Base-by-base conservation (phyloP, 2,329 filamentous ascomycete species). In the Corniculantispora saksenae region DNA sequence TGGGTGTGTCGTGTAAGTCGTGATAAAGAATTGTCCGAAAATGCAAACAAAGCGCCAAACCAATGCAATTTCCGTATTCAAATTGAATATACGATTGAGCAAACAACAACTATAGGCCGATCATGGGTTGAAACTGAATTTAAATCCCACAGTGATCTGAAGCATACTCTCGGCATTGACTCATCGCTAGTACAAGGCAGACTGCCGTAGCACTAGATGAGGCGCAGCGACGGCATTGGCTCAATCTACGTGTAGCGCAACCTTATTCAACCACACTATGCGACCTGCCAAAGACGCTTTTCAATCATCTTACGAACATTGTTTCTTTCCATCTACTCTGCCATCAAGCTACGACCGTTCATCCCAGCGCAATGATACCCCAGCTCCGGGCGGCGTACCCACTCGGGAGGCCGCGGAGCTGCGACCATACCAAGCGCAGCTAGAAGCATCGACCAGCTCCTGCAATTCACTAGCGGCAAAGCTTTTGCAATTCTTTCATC, bases 401-500 rank as follows among this genome's bases (percentile, higher is more conserved):
- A 51, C 58, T 19, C 23, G 17, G 47, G 47, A 12, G 32, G 47
- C 51, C 51, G 51, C 58, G 58, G 58, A 40, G 19, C 25, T 23
- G 47, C 43, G 47, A 63, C 51, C 15, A 63, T 47, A 8, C 60
- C 60, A n/a, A 47, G 38, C 27, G 12, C 50, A 54, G 59, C 50
- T 61, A 61, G 29, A 15, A 27, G 27, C 29, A 45, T 50, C 45
- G 29, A 10, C 21, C 35, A 27, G 35, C 45, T 19, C 10, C 3
- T 12, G n/a, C 17, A 40, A 12, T 7, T 47, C 15, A 19, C 10
- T 6, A 29, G 32, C 58, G 17, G 32, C 17, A 27, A 12, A 43
- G 38, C 38, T 21, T 10, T 13, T 40, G 29, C 23, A 17, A 3
- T 15, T 27, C n/a, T 1, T 50, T 12, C n/a, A 25, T 43, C 47